phyloP scores from a whole-genome alignment of 1,284 basidiomycete species.

The Athelia psychrophila region DNA sequence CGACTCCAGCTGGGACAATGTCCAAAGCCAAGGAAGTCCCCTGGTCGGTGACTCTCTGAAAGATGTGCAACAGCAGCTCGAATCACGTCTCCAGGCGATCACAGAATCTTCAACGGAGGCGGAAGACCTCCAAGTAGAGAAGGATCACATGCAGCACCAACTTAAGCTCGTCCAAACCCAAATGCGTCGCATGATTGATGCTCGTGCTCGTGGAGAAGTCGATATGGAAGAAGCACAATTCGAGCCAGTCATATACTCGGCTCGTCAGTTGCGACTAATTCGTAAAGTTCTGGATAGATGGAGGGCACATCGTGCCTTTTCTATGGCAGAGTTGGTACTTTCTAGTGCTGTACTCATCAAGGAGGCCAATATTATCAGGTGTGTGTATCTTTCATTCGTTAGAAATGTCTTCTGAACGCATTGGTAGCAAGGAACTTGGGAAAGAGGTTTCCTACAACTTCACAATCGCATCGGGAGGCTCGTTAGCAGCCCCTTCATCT shows the following conservation, averaged over 20 bases:
- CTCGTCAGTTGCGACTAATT: constrained; percentile 78
- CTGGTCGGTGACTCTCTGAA: constrained; percentile 61
- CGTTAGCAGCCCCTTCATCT: constrained; percentile 78
- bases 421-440: constrained; percentile 72
- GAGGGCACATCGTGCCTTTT: constrained; percentile 81
- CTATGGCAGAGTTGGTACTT: constrained; percentile 89
- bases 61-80: constrained; percentile 70
- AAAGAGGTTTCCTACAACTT: constrained; percentile 93
- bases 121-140: constrained; percentile 84
- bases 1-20: constrained; percentile 78
- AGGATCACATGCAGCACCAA: constrained; percentile 89
- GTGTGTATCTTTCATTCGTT: constrained; percentile 20
- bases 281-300: constrained; percentile 81
- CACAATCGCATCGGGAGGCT: constrained; percentile 80
- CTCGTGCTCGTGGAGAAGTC: constrained; percentile 73
- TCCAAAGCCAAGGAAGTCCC: constrained; percentile 62
- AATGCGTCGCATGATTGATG: constrained; percentile 80
- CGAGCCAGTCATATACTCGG: constrained; percentile 79
- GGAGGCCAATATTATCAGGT: constrained; percentile 95
- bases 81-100: constrained; percentile 73
- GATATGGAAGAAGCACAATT: constrained; percentile 60
- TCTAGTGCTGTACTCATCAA: constrained; percentile 86
- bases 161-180: constrained; percentile 77
- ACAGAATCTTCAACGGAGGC: constrained; percentile 66
- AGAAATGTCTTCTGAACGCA: constrained; percentile 9